Evolutionary conservation across 345 rosid species (phyloP), one percentile per base, ranked within the genome.

Genomic region (Eucalyptus erythrocorys): DNA sequence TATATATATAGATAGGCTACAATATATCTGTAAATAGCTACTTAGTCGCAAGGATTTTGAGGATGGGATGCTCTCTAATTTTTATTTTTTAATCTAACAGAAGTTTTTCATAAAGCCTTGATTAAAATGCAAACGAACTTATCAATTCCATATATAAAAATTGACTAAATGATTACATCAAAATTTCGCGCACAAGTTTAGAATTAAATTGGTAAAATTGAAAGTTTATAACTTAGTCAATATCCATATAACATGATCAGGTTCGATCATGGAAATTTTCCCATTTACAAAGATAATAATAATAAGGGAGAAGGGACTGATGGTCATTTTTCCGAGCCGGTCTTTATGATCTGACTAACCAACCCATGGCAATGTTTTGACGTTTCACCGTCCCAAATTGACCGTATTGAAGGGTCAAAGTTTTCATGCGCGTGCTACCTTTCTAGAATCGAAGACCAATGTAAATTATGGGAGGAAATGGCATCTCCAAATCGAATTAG

Each of bases 251-350:
- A 34, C 34, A 64, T 15, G 0, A 14, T n/a, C n/a, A 76, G 2
- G 21, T 3, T 3, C 2, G 0, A 10, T 76, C 3, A 13, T 1
- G 2, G 37, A 37, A 37, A 21, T 21, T 37, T 6, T 4, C 12
- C 42, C 12, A 16, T 8, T 55, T 24, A 24, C 61, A 51, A 51
- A 51, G 26, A 51, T 51, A 51, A 51, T 51, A 51, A 51, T 51
- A 1, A 51, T 51, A 51, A 21, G 26, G 26, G 57, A 51, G 57
- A 51, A 13, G 3, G 47, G 84, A 40, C 30, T 76, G 30, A 21
- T 21, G 4, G 1, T 76, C 30, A 21, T 76, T 76, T 43, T 40
- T 40, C 24, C 24, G 9, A 9, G 27, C 47, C 2, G 5, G 82
- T 76, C 15, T 76, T 22, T 22, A 40, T 11, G 84, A 11, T 21